phyloP scores from a whole-genome alignment of 2,329 filamentous ascomycete genomes.

The Fusarium torulosum region DNA sequence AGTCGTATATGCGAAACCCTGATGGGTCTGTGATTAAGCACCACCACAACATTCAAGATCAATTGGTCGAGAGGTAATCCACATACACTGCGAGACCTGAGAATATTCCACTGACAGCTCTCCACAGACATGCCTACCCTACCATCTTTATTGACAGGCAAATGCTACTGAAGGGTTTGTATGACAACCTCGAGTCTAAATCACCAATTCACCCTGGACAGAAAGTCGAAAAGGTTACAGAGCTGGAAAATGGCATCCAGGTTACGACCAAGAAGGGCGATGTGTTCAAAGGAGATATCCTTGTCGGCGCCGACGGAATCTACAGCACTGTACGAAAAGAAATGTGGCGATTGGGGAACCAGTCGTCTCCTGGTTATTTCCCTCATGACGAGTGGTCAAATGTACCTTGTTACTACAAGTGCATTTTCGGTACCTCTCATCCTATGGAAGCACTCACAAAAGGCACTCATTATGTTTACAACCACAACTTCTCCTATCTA shows the following conservation, averaged over 20 bases:
- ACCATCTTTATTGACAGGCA: conserved; percentile 55
- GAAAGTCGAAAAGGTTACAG: conserved; percentile 8
- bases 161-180: conserved; percentile 51
- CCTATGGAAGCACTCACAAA: background rate
- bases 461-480: background rate
- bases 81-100: rapidly evolving
- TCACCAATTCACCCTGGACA: conserved; percentile 30
- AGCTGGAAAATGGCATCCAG: background rate
- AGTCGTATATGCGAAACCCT: background rate
- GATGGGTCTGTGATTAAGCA: conserved; percentile 3
- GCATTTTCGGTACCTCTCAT: conserved; percentile 9
- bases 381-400: conserved; percentile 17
- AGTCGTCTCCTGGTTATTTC: conserved; percentile 16
- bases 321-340: conserved; percentile 54
- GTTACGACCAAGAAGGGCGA: conserved; percentile 4
- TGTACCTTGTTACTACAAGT: conserved; percentile 25
- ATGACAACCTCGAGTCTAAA: conserved; percentile 51
- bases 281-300: conserved; percentile 49
- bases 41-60: rapidly evolving
- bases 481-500: background rate
- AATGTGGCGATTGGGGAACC: conserved; percentile 42
- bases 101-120: background rate
- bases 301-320: conserved; percentile 58
- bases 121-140: conserved; percentile 47
- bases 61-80: background rate